These are phyloP conservation scores for Nakazawaea siamensis DNA, from an alignment of 805 yeast genomes.

Conservation along the genomic window DNA sequence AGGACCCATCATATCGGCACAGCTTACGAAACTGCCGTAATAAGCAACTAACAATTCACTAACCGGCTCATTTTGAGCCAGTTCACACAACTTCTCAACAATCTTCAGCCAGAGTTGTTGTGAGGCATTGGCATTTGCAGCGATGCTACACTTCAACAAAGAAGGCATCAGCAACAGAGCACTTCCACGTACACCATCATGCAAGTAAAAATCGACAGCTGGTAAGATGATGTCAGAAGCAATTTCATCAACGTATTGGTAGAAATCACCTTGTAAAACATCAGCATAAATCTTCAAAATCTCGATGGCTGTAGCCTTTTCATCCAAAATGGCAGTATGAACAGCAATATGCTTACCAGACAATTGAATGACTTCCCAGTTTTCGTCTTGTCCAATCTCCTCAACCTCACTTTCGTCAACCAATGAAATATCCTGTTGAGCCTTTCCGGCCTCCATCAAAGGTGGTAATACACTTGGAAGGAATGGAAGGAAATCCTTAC, in stretches of 20 bases:
- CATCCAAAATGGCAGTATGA: slow-evolving; percentile 90
- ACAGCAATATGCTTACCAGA: slow-evolving; percentile 92
- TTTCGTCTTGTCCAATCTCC: slow-evolving; percentile 74
- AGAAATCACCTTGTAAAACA: slow-evolving; percentile 73
- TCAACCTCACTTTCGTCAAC: slow-evolving; percentile 86
- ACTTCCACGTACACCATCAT: slow-evolving; percentile 90
- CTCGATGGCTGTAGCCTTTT: slow-evolving; percentile 89
- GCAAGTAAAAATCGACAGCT: slow-evolving; percentile 82
- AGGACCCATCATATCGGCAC: slow-evolving; percentile 61
- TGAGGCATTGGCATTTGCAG: slow-evolving; percentile 48
- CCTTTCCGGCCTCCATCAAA: slow-evolving; percentile 76
- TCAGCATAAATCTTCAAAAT: slow-evolving; percentile 77
- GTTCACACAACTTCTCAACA: slow-evolving; percentile 57
- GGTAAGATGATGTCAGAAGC: slow-evolving; percentile 77
- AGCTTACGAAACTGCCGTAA: slow-evolving; percentile 61
- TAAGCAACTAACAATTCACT: slow-evolving; percentile 76
- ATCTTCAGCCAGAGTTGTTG: slow-evolving; percentile 65
- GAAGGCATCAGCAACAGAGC: slow-evolving; percentile 82
- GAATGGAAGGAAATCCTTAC: slow-evolving; percentile 78
- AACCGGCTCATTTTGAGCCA: slow-evolving; percentile 70
- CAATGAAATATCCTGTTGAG: slow-evolving; percentile 80
- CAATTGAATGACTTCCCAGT: slow-evolving; percentile 89
- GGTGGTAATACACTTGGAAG: slow-evolving; percentile 85
- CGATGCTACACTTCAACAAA: slow-evolving; percentile 55
- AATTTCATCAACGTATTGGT: slow-evolving; percentile 74